A percentile compares a stretch with the other conserved stretches of the same genome.
Conservation (phyloP, 352 stramenopile genomes). For the Globisporangium splendens region DNA sequence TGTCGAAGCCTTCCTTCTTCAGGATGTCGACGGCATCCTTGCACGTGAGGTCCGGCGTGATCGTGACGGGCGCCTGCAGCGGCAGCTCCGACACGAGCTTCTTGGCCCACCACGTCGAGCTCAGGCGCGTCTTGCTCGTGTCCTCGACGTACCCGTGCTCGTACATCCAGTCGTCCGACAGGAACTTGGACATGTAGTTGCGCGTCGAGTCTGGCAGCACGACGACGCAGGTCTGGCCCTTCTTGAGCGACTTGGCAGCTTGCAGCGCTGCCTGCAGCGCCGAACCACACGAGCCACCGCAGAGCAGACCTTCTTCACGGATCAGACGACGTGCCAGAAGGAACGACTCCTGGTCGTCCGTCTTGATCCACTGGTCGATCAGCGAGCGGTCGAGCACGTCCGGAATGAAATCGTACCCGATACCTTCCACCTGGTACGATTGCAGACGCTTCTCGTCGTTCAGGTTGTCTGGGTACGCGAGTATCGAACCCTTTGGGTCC, state of each 20-base stretch:
- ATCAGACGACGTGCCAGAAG: constrained; percentile 94
- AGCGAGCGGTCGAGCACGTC: constrained; percentile 90
- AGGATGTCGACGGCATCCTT: constrained; percentile 92
- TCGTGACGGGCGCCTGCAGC: constrained; percentile 82
- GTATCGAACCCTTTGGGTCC: constrained; percentile 90
- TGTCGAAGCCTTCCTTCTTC: constrained; percentile 87
- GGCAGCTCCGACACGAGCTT: constrained; percentile 79
- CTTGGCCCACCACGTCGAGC: constrained; percentile 92
- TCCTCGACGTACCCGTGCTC: constrained; percentile 71
- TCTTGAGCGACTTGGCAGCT: constrained; percentile 69
- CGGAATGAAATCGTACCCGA: constrained; percentile 97
- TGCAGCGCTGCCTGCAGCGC: constrained; percentile 81
- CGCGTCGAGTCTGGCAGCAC: constrained; percentile 93
- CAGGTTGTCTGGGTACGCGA: constrained; percentile 87
- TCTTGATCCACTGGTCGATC: constrained; percentile 94
- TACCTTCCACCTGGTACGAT: constrained; percentile 93
- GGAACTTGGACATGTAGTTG: constrained; percentile 98
- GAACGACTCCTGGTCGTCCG: constrained; percentile 92
- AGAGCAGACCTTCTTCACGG: constrained; percentile 93
- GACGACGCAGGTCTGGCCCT: constrained; percentile 92
- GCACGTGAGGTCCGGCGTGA: constrained; percentile 79
- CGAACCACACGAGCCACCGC: constrained; percentile 90
- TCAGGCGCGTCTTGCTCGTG: constrained; percentile 63
- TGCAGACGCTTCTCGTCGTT: constrained; percentile 90
- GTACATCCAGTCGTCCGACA: constrained; percentile 94